Evolutionary conservation across 2,329 filamentous ascomycete species (phyloP).

Genomic region (Corniculantispora saksenae): DNA sequence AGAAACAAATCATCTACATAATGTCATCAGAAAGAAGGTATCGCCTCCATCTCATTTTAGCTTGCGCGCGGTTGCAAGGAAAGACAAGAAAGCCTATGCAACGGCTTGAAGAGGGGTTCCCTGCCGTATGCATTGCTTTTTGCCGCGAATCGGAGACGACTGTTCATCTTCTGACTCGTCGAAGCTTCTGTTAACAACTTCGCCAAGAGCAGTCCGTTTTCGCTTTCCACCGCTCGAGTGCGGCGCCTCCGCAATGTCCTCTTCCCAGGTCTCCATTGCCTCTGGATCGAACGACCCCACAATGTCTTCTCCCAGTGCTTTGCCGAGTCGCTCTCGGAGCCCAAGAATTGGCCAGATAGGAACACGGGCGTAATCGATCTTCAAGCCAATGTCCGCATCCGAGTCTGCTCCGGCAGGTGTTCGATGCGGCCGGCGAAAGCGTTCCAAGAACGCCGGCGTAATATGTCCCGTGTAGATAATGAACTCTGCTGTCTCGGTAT

Average conservation of each 20-base stretch:
- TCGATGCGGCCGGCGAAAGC: conserved; percentile 51
- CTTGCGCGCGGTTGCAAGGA: too few species aligned
- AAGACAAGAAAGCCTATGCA: neutral
- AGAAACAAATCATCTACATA: neutral
- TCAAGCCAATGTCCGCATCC: conserved; percentile 37
- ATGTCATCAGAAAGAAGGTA: neutral
- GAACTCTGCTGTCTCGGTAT: conserved; percentile 50
- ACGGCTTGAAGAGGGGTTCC: conserved; percentile 6
- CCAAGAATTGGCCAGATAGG: conserved; percentile 57
- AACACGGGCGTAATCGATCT: conserved; percentile 50
- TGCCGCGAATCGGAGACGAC: conserved; percentile 27
- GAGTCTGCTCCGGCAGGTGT: conserved; percentile 32
- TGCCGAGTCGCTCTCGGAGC: conserved; percentile 55
- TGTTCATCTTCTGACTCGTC: conserved; percentile 39
- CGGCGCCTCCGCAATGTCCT: conserved; percentile 31
- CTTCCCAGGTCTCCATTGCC: conserved; percentile 49
- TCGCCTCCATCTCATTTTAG: too few species aligned
- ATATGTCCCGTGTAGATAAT: conserved; percentile 55
- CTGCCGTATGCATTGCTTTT: conserved; percentile 36
- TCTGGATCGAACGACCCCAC: conserved; percentile 44
- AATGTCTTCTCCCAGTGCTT: conserved; percentile 52
- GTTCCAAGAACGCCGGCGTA: conserved; percentile 48
- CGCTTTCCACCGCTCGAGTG: conserved; percentile 37
- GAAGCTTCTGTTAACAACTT: conserved; percentile 44
- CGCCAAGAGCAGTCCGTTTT: conserved; percentile 38